phyloP scores from a whole-genome alignment of 169 alveolate genomes.

The Eimeria zaria region DNA sequence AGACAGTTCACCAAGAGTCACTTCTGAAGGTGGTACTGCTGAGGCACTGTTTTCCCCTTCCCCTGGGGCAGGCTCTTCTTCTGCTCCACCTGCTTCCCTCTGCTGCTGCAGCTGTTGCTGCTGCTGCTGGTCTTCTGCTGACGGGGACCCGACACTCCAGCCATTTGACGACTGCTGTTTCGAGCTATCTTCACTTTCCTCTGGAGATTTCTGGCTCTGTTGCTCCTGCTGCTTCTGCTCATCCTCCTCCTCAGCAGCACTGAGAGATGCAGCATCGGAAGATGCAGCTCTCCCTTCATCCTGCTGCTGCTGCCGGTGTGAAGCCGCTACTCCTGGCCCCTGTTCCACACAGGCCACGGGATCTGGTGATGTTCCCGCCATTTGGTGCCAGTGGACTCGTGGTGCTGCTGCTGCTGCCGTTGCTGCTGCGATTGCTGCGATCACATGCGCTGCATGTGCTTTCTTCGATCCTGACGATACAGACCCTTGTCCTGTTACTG shows the following conservation, averaged over 20 bases:
- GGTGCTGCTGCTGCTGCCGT: constrained; percentile 47
- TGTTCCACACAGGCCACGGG: constrained; percentile 43
- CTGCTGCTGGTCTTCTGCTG: constrained; percentile 18
- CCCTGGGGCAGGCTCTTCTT: neutral
- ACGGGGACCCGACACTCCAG: constrained; percentile 36
- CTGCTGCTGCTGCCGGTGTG: constrained; percentile 54
- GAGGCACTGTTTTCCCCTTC: neutral
- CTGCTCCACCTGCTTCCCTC: constrained; percentile 1
- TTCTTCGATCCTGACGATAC: neutral
- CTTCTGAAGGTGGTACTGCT: neutral
- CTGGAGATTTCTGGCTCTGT: neutral
- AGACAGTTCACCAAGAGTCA: constrained; percentile 47
- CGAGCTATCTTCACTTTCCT: constrained; percentile 11
- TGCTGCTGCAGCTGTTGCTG: constrained; percentile 48
- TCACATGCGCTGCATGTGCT: constrained; percentile 18
- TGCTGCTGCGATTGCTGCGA: constrained; percentile 45
- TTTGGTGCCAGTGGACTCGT: constrained; percentile 3
- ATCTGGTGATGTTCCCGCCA: constrained; percentile 56
- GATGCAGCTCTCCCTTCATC: constrained; percentile 14
- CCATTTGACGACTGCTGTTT: constrained; percentile 13
- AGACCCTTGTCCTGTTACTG: neutral
- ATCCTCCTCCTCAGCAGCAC: constrained; percentile 46
- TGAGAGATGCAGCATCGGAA: constrained; percentile 9
- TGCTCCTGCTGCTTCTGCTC: constrained; percentile 43
- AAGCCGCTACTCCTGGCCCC: constrained; percentile 13